phyloP scores from a whole-genome alignment of 306 rosid species.

The Macrotyloma uniflorum region DNA sequence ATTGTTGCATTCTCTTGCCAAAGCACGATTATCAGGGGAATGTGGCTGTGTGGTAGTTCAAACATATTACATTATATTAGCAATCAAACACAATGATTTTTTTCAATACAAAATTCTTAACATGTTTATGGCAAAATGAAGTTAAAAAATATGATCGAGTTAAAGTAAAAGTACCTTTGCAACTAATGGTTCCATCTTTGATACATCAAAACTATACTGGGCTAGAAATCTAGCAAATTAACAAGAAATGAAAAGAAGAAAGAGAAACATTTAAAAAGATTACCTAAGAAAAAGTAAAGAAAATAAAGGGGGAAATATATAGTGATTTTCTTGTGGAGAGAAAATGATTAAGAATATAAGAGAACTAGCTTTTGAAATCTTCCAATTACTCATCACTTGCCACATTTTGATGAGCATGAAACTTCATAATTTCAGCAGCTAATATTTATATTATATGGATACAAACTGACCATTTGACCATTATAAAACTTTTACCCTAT shows the following conservation, averaged over 20 bases:
- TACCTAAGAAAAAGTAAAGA: neutral
- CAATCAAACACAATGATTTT: neutral
- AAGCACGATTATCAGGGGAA: conserved; percentile 88
- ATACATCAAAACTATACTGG: conserved; percentile 71
- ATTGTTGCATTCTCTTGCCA: conserved; percentile 86
- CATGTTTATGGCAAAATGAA: conserved; percentile 1
- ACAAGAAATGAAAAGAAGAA: neutral
- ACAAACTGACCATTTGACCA: neutral
- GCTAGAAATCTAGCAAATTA: conserved; percentile 61
- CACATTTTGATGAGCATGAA: neutral
- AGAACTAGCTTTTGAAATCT: no score
- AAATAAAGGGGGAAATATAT: neutral
- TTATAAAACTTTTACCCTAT: neutral
- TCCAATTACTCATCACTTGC: no score
- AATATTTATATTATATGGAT: neutral
- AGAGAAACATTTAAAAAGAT: neutral
- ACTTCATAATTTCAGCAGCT: neutral
- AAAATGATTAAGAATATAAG: neutral
- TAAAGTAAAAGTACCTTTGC: conserved; percentile 63
- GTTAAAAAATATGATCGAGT: conserved; percentile 4
- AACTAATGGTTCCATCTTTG: conserved; percentile 82
- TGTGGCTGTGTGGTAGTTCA: conserved; percentile 66
- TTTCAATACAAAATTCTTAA: neutral
- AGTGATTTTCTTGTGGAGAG: no score
- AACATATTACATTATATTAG: conserved; percentile 4